phyloP scores from a whole-genome alignment of 805 yeast species.

The Kluyveromyces dobzhanskii region DNA sequence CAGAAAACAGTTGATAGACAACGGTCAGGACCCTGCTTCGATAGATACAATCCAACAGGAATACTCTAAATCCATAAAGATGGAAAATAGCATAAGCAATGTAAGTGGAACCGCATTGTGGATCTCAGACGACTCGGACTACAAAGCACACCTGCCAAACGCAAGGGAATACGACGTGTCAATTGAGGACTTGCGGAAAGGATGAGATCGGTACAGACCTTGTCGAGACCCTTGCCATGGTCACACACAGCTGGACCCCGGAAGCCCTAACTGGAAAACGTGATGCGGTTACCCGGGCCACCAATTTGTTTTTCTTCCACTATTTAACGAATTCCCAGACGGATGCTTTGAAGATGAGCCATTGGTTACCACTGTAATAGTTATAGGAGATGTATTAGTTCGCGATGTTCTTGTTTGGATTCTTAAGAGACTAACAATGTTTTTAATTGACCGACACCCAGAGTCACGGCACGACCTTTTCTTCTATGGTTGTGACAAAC shows the following conservation, averaged over 20 bases:
- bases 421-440: constrained; percentile 31
- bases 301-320: too few species aligned
- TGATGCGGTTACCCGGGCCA: too few species aligned
- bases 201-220: too few species aligned
- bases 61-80: constrained; percentile 50
- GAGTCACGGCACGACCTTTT: constrained; percentile 38
- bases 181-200: background rate
- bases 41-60: constrained; percentile 45
- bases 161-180: constrained; percentile 47
- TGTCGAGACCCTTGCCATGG: too few species aligned
- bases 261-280: too few species aligned
- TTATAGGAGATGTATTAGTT: too few species aligned
- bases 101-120: constrained; percentile 49
- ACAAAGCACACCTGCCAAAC: constrained; percentile 49
- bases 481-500: constrained; percentile 10
- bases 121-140: constrained; percentile 43
- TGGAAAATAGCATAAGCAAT: constrained; percentile 47
- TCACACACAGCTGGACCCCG: too few species aligned
- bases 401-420: too few species aligned
- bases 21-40: constrained; percentile 48
- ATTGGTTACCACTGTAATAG: too few species aligned
- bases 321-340: too few species aligned
- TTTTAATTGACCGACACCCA: constrained; percentile 62
- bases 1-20: constrained; percentile 50
- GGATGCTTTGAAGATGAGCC: too few species aligned